Base-by-base conservation (phyloP, 2,329 filamentous ascomycete genomes). In the Scedosporium minutisporum region DNA sequence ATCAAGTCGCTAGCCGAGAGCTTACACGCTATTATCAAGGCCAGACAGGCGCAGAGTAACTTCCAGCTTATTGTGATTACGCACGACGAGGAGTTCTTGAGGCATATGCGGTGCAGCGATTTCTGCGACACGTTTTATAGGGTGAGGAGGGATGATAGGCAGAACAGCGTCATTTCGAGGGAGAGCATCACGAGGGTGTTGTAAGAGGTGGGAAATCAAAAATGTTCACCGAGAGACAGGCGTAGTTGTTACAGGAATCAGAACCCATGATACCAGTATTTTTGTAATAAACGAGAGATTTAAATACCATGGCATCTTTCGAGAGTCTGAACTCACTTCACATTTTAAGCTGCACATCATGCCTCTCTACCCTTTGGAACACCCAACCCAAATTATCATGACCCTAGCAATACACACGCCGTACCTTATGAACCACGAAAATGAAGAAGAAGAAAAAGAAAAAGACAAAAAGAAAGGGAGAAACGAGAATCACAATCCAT, bases 41-140 rank as follows among this genome's bases (percentile, higher is more conserved):
- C 87, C 16, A 86, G 96, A 6, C 86, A 89, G 72, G 85, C 88
- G 65, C 95, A 99, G 80, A 84, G 87, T 63, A 99, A 99, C 73
- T 97, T 99, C 75, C 96, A 99, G 79, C 85, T 99, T 63, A 95
- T 99, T 71, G 91, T 99, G 70, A 99, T 99, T 74, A 99, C 95
- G 4, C 95, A 99, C 80, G 95, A 99, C 76, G 96, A 97, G 77
- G 91, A 96, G 70, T 99, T 99, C 70, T 72, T 99, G 71, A 84
- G 89, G 62, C 86, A 92, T 71, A 99, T 99, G 95, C 87, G 92
- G 68, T 96, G 92, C 73, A 88, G 87, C 25, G 93, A 99, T 68
- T 97, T 96, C 71, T 90, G 89, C 66, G 95, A 97, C 74, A 86
- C 88, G 66, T 99, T 97, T 73, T 97, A 90, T 76, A 86, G 92